A percentile compares a stretch with the other conserved stretches of the same genome.
Conservation (phyloP, 148 eudicot species). For the Silene latifolia region DNA sequence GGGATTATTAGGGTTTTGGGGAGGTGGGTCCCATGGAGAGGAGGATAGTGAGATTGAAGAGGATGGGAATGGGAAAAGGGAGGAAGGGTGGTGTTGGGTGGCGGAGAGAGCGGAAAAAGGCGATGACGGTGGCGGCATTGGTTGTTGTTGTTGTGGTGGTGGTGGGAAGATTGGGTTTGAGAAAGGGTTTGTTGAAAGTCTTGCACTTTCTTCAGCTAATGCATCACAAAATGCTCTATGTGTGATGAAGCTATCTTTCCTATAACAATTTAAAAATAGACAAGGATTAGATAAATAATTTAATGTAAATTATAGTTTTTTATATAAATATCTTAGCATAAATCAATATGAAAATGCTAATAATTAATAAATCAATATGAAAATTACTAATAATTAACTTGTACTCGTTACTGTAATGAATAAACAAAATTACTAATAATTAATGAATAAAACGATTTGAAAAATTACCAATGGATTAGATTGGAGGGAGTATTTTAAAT, state of each 20-base stretch:
- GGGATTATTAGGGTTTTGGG: slow-evolving; percentile 32
- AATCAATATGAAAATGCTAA: too few species aligned
- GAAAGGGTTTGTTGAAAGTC: slow-evolving; percentile 46
- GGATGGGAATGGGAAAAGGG: slow-evolving; percentile 31
- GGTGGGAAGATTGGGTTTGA: slow-evolving; percentile 31
- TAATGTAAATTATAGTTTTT: too few species aligned
- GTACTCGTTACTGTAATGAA: too few species aligned
- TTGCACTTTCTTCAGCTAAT: slow-evolving; percentile 76
- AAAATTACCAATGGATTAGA: too few species aligned
- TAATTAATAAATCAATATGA: too few species aligned
- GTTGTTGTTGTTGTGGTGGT: slow-evolving; percentile 19
- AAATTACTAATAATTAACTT: too few species aligned
- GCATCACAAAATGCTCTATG: slow-evolving; percentile 91
- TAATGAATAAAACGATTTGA: too few species aligned
- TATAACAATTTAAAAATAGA: slow-evolving; percentile 18
- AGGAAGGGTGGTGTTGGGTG: slow-evolving; percentile 13
- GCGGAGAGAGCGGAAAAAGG: slow-evolving; percentile 18
- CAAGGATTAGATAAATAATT: neutral
- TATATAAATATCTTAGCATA: too few species aligned
- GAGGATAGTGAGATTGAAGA: slow-evolving; percentile 20
- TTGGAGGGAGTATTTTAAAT: too few species aligned
- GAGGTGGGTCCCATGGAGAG: slow-evolving; percentile 23
- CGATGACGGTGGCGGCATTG: slow-evolving; percentile 3
- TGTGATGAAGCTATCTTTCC: slow-evolving; percentile 81
- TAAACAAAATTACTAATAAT: too few species aligned